Evolutionary conservation across 371 early-diverging fungal species (phyloP).

Genomic region (Neoconidiobolus thromboides): DNA sequence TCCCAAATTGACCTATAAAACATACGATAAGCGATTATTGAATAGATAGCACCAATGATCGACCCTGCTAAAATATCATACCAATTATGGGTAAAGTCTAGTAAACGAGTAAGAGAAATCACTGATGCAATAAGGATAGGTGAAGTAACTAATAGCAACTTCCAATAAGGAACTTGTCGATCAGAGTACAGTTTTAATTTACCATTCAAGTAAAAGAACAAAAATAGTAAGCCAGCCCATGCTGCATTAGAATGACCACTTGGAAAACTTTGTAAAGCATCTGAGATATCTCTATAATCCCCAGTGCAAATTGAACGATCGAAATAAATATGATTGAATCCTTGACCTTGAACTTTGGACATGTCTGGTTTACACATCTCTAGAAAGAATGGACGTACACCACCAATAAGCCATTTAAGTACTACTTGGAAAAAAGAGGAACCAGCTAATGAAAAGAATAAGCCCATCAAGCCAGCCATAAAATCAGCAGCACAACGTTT

Average conservation of each 20-base stretch:
- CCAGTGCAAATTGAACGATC: slow-evolving; percentile 2
- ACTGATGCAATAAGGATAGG: not conserved
- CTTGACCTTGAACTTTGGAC: not conserved
- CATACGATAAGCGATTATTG: not conserved
- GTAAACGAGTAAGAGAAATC: not conserved
- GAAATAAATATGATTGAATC: not conserved
- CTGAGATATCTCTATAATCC: not conserved
- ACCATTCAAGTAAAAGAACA: not conserved
- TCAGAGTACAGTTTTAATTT: not conserved
- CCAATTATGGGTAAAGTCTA: slow-evolving; percentile 4
- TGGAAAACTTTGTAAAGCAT: slow-evolving; percentile 4
- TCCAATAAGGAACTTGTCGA: not conserved
- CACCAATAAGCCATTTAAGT: slow-evolving; percentile 4
- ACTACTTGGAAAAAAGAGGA: slow-evolving; percentile 1
- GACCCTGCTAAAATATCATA: slow-evolving; percentile 4
- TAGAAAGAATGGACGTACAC: not conserved
- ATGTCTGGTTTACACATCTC: not conserved
- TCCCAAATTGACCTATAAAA: not conserved
- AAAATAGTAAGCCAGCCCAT: slow-evolving; percentile 1
- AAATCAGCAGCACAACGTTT: not conserved
- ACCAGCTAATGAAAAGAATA: not conserved
- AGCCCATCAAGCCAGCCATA: slow-evolving; percentile 2
- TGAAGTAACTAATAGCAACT: not conserved
- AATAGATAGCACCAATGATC: not conserved
- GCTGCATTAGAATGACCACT: not conserved